Evolutionary conservation across 306 rosid genomes (phyloP), one percentile per base, ranked within the genome.

Genomic region (Mimosa bimucronata): DNA sequence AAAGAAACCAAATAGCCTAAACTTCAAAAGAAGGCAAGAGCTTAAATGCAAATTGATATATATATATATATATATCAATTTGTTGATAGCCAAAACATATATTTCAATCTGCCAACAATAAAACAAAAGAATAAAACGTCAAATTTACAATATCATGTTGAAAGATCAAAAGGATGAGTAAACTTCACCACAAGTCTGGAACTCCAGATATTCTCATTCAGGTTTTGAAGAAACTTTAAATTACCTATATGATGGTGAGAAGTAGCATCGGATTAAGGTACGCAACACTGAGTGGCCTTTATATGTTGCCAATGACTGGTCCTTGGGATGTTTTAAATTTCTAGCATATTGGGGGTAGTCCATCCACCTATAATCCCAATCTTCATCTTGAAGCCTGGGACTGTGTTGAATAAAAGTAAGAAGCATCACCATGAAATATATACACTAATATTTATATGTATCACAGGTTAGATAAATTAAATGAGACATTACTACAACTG

Each of bases 291-390:
- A 41, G 55, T 69, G 74, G 55, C 55, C 55, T 41, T 6, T 69
- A 42, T 69, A 69, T 40, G 74, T 69, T 41, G 74, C 55, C 74
- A 69, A 12, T 42, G 74, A 69, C 53, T 69, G 74, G 74, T 69
- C 74, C 12, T 69, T 16, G 37, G 74, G 74, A 69, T 69, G 74
- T 69, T 13, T 69, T 23, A 23, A 41, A 23, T 23, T 69, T 69
- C 74, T 69, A 23, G 74, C 74, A 41, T 41, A 2, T 42, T 6
- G n/a, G 21, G 74, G 74, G 37, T 69, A 69, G 5, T 41, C 74
- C 55, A 69, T 69, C 74, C 74, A 69, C 74, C 74, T 69, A 25
- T 69, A 69, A 26, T 69, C 74, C 74, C 74, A 69, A 11, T 69
- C 74, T 13, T 69, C 74, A 42, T 42, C 55, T 69, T 18, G 37